phyloP scores from a whole-genome alignment of 805 yeast genomes.

The Spencermartinsiella europaea region DNA sequence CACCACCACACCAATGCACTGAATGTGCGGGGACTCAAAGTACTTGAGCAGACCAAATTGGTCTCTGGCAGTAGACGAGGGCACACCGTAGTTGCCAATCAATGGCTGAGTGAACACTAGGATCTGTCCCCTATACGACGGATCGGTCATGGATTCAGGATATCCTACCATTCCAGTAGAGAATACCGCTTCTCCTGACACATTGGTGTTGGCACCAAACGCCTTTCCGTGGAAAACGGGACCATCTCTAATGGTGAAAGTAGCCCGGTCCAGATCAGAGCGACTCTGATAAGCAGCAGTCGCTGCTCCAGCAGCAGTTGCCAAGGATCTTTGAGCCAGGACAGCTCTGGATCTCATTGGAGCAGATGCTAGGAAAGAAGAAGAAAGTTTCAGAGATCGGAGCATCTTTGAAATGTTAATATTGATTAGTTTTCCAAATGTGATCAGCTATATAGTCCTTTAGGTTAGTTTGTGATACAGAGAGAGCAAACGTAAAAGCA shows the following conservation, averaged over 20 bases:
- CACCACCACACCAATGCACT: conserved; percentile 94
- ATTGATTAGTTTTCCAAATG: conserved; percentile 47
- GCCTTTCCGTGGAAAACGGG: conserved; percentile 91
- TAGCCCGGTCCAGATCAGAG: conserved; percentile 44
- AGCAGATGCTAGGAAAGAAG: conserved; percentile 1
- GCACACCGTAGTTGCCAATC: conserved; percentile 98
- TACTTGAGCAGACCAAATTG: conserved; percentile 80
- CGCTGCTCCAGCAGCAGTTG: neutral
- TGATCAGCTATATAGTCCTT: conserved; percentile 34
- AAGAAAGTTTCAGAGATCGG: conserved; percentile 3
- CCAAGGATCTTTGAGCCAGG: neutral
- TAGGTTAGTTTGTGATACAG: neutral
- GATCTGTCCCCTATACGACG: conserved; percentile 95
- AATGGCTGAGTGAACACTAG: conserved; percentile 95
- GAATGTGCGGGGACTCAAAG: conserved; percentile 86
- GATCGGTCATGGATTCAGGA: conserved; percentile 99
- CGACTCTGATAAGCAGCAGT: neutral
- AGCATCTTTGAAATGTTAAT: conserved; percentile 22
- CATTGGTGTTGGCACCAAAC: conserved; percentile 89
- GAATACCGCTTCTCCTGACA: conserved; percentile 96
- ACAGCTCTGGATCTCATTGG: neutral
- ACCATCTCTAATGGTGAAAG: conserved; percentile 85
- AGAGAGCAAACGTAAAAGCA: neutral
- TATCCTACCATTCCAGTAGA: conserved; percentile 97
- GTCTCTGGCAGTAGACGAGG: conserved; percentile 75